Evolutionary conservation across 2,329 filamentous ascomycete species (phyloP), one percentile per base, ranked within the genome.

Genomic region (Leptographium procerum): DNA sequence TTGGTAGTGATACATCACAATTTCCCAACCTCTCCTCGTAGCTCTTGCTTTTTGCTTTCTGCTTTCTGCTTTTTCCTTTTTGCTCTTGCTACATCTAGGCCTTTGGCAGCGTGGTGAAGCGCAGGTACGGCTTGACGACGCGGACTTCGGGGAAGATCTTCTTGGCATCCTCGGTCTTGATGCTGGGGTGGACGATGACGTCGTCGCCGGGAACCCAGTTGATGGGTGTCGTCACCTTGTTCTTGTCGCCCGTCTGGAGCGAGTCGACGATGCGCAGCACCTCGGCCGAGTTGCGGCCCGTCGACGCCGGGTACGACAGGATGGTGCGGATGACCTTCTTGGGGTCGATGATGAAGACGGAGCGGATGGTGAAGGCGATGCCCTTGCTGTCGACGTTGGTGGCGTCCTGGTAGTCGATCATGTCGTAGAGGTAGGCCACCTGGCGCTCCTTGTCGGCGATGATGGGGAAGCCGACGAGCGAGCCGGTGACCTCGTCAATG

Each of bases 261-360:
- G 86, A 88, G 77, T 91, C 87, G 71, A 91, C 75, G 65, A 90
- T 85, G 68, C 87, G 85, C 66, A 91, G 83, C 56, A 91, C 85
- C 79, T 91, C 88, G 65, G 83, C 80, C 62, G 86, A 85, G 80
- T 91, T 91, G 70, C 88, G 85, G 74, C 91, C 91, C 52, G 90
- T 95, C 60, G 87, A 91, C 61, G 91, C 91, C 50, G 91, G 91
- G 80, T 96, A 96, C 70, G 88, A 86, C 77, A 96, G 87, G 72
- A 90, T 95, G 71, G 91, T 84, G 67, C 91, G 87, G 75, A 96
- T 94, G 73, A 87, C 92, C 85, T 95, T 96, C 74, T 83, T 84
- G 64, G 91, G 91, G 78, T 96, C 91, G 72, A 96, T 94, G 76
- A 96, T 80, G 81, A 95, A 96, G 70, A 96, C 91, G 66, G 88